Percentiles rank a stretch among this genome's conserved stretches.
These are phyloP conservation scores for Terfezia boudieri DNA, from an alignment of 495 filamentous ascomycete species.

Conservation along the genomic window DNA sequence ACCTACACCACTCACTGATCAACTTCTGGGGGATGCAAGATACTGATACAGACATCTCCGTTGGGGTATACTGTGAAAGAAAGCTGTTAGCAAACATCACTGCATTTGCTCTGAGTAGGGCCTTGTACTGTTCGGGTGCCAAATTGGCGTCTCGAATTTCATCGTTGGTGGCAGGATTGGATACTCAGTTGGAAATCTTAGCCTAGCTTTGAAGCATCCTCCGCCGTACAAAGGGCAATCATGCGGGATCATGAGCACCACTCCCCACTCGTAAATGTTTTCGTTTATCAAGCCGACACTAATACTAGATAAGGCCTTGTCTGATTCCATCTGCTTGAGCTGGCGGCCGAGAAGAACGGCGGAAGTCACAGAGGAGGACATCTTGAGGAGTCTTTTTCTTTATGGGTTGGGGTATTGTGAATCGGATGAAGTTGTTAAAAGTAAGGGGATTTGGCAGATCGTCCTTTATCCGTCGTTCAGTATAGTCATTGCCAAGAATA, in stretches of 20 bases:
- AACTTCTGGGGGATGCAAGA: conserved; percentile 89
- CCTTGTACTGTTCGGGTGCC: conserved; percentile 76
- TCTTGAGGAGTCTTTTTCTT: neutral
- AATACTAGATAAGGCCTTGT: conserved; percentile 80
- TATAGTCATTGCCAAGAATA: too few species aligned
- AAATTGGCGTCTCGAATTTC: conserved; percentile 78
- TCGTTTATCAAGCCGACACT: conserved; percentile 67
- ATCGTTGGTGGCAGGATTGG: conserved; percentile 81
- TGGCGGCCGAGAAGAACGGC: conserved; percentile 40
- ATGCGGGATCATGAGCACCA: conserved; percentile 96
- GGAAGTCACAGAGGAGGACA: neutral
- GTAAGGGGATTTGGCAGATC: too few species aligned
- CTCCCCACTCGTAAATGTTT: conserved; percentile 98
- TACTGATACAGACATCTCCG: conserved; percentile 86
- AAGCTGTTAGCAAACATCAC: conserved; percentile 1
- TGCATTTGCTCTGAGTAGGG: neutral
- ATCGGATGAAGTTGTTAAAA: too few species aligned
- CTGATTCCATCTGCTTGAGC: conserved; percentile 78
- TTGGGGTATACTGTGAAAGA: conserved; percentile 54
- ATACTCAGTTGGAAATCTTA: conserved; percentile 91
- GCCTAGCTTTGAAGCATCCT: conserved; percentile 77
- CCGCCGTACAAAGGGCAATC: conserved; percentile 93
- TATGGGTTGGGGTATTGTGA: too few species aligned
- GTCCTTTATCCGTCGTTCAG: too few species aligned
- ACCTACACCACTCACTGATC: conserved; percentile 31